Evolutionary conservation across 331 rosid genomes (phyloP), one percentile per base, ranked within the genome.

Genomic region (Ulmus americana): DNA sequence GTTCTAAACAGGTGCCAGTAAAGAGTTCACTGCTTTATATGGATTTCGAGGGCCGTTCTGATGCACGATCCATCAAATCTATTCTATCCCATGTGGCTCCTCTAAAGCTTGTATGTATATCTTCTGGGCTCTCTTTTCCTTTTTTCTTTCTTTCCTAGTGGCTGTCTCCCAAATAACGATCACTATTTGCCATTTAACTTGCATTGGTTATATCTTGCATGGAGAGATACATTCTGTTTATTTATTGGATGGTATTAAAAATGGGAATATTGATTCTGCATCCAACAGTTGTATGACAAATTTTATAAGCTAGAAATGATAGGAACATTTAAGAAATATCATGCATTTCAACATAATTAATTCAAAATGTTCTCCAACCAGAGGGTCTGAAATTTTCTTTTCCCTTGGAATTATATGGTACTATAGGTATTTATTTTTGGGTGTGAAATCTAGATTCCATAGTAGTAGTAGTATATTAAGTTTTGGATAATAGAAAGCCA

Each of bases 41-140:
- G 99, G 99, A 94, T 74, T 94, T 90, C 65, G 99, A 90, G 77
- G 99, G 97, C 60, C 99, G 97, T 64, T 94, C 99, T 46, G 99
- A 94, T 77, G 97, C 95, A 39, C 78, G 97, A 70, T 94, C 99
- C 52, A 84, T 94, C 18, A 94, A 94, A 81, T 85, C 86, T 70
- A 94, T 90, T 76, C 97, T 89, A 60, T 92, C 98, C 66, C 98
- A 87, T 63, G 83, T 89, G 77, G 98, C 98, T 80, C 97, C 98
- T 75, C 80, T 87, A 43, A 92, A 92, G 81, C 97, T 92, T 74
- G 98, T 92, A 82, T 35, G 84, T 13, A 61, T 74, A 59, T 67
- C 55, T 48, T 45, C 46, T 52, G 41, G 69, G n/a, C 43, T 78
- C 38, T 58, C 7, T 9, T 43, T 16, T 7, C 8, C 49, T 18